Percentiles rank a stretch among this genome's conserved stretches.
These are phyloP conservation scores for Coniochaeta prunicola DNA, from an alignment of 2,329 filamentous ascomycete genomes.

Conservation along the genomic window DNA sequence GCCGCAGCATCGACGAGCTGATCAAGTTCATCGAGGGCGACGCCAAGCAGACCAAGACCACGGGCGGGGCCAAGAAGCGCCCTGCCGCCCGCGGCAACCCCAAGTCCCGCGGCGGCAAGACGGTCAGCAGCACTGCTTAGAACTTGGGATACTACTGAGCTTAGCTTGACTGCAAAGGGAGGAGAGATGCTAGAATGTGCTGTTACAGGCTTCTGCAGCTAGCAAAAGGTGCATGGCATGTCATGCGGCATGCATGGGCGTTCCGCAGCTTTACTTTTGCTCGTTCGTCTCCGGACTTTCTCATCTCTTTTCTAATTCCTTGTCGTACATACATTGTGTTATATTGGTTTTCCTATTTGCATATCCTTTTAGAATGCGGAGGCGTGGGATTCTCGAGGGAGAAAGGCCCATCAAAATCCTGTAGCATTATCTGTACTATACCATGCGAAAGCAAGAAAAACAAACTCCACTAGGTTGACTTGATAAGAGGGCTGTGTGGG, in stretches of 20 bases:
- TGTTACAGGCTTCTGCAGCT: too few relatives aligned
- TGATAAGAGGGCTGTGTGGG: background rate
- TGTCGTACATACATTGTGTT: background rate
- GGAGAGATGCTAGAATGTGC: background rate
- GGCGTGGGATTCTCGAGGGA: background rate
- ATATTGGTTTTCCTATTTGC: background rate
- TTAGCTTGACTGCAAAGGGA: background rate
- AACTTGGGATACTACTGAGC: background rate
- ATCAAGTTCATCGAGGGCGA: conserved; percentile 88
- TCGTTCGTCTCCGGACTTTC: background rate
- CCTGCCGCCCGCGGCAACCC: conserved; percentile 45
- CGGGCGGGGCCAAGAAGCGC: conserved; percentile 39
- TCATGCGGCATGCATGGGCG: background rate
- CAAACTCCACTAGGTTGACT: background rate
- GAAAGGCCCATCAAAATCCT: background rate
- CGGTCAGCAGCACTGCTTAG: conserved; percentile 5
- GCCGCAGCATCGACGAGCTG: conserved; percentile 85
- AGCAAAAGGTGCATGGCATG: background rate
- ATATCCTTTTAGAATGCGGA: background rate
- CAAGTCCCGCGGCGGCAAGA: conserved; percentile 39
- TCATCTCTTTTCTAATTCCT: background rate
- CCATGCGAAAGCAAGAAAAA: background rate
- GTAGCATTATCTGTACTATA: background rate
- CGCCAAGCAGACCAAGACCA: conserved; percentile 40
- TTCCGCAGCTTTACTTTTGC: background rate